Evolutionary conservation across 371 early-diverging fungal species (phyloP), one percentile per base, ranked within the genome.

Genomic region (Blakeslea trispora): DNA sequence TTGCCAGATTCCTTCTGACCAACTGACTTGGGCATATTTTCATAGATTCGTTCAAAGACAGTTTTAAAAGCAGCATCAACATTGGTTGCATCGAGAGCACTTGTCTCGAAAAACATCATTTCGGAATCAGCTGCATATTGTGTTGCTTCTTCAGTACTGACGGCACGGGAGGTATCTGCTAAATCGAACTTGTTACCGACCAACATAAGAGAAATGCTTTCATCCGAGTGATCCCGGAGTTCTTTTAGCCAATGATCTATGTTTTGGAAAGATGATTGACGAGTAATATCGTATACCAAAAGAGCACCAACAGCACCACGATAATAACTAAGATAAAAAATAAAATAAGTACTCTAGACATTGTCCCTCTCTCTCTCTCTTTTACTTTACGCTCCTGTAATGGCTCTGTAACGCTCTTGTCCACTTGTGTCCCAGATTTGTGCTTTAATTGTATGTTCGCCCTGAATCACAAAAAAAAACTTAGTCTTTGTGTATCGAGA

Each of bases 101-200:
- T 90, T 0, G 96, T 90, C 67, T 96, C 96, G 71, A 91, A 85
- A 69, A 92, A 95, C 64, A 91, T 75, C 57, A 96, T 71, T 1
- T 82, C 85, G 53, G 94, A 78, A 39, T 82, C 72, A 48, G 81
- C 66, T 41, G 96, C 92, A 81, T 91, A 93, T 28, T 79, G 81
- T 44, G 84, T 83, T 45, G 90, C 96, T 59, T 93, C 93, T 60
- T 93, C 93, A 14, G 74, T 67, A 7, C 86, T 71, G 15, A 96
- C 91, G 40, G 81, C 79, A 41, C 92, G 81, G 17, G 47, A 39
- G 3, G 37, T 86, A 54, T 91, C 91, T 37, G 37, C 37, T 47
- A 96, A 81, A 75, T 99, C 99, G 57, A 93, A 88, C 81, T 99
- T 99, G 85, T 99, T 99, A 53, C 99, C 99, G 28, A 99, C 85